phyloP scores from a whole-genome alignment of 2,329 filamentous ascomycete genomes.

The Graphilbum fragrans region DNA sequence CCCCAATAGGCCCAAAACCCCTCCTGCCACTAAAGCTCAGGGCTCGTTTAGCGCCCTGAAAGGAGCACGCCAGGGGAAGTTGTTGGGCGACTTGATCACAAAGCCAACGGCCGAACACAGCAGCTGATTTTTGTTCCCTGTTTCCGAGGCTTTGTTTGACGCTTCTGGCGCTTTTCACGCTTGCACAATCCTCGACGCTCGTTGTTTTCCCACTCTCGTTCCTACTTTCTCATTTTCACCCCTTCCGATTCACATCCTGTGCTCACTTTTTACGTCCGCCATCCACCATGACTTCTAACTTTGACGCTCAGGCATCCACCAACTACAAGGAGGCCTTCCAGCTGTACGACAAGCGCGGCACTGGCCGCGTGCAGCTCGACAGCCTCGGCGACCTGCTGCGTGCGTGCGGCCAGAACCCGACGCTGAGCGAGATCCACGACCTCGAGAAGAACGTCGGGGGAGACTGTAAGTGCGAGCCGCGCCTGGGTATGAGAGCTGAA shows the following conservation, averaged over 20 bases:
- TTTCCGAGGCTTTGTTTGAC: neutral
- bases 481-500: neutral
- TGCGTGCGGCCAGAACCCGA: slow-evolving; percentile 96
- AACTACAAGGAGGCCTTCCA: slow-evolving; percentile 99
- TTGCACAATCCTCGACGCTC: no score
- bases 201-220: neutral
- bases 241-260: neutral
- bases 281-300: slow-evolving; percentile 36
- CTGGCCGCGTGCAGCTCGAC: slow-evolving; percentile 77
- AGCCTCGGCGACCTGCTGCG: slow-evolving; percentile 87
- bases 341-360: slow-evolving; percentile 98
- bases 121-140: neutral
- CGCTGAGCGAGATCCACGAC: slow-evolving; percentile 81
- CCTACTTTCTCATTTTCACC: neutral
- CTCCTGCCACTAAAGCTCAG: slow-evolving; percentile 2
- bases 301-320: slow-evolving; percentile 57
- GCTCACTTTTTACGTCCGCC: neutral
- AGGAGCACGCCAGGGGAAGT: neutral
- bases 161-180: neutral
- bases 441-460: slow-evolving; percentile 80
- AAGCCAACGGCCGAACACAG: neutral
- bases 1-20: neutral
- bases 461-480: slow-evolving; percentile 64
- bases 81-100: neutral
- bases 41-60: neutral